These are phyloP conservation scores for Yueomyces sinensis DNA, from an alignment of 805 yeast species.

Conservation along the genomic window DNA sequence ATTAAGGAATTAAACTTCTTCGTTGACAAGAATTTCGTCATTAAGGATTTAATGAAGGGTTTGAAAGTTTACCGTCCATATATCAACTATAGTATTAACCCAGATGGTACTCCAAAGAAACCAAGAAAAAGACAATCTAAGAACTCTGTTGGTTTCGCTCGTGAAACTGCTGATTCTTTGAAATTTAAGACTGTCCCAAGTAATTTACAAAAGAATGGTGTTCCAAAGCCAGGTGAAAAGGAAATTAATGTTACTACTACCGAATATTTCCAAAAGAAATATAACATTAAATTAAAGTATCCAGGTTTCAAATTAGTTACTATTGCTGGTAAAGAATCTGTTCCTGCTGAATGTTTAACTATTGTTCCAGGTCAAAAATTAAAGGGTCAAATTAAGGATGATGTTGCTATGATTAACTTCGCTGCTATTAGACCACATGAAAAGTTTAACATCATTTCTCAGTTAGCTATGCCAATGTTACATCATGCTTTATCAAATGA, in stretches of 20 bases:
- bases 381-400: slow-evolving; percentile 9
- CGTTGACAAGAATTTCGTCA: slow-evolving; percentile 7
- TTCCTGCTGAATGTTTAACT: slow-evolving; percentile 13
- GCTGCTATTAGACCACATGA: slow-evolving; percentile 12
- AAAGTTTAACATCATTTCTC: slow-evolving; percentile 8
- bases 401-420: slow-evolving; percentile 8
- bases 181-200: slow-evolving; percentile 7
- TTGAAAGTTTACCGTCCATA: slow-evolving; percentile 12
- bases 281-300: slow-evolving; percentile 9
- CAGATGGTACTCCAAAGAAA: slow-evolving; percentile 11
- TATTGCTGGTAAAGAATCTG: slow-evolving; percentile 8
- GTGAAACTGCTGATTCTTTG: slow-evolving; percentile 12
- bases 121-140: slow-evolving; percentile 9
- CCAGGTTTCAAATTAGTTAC: slow-evolving; percentile 11
- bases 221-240: slow-evolving; percentile 2
- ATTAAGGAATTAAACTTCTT: slow-evolving; percentile 10
- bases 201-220: slow-evolving; percentile 5
- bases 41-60: slow-evolving; percentile 9
- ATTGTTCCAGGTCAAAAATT: slow-evolving; percentile 15
- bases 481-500: slow-evolving; percentile 6
- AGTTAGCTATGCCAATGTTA: slow-evolving; percentile 11
- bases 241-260: slow-evolving; percentile 6
- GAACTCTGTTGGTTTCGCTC: slow-evolving; percentile 9
- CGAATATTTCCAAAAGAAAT: slow-evolving; percentile 8
- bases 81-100: slow-evolving; percentile 12